Evolutionary conservation across 2,329 filamentous ascomycete genomes (phyloP).

Genomic region (Clonostachys rosea): DNA sequence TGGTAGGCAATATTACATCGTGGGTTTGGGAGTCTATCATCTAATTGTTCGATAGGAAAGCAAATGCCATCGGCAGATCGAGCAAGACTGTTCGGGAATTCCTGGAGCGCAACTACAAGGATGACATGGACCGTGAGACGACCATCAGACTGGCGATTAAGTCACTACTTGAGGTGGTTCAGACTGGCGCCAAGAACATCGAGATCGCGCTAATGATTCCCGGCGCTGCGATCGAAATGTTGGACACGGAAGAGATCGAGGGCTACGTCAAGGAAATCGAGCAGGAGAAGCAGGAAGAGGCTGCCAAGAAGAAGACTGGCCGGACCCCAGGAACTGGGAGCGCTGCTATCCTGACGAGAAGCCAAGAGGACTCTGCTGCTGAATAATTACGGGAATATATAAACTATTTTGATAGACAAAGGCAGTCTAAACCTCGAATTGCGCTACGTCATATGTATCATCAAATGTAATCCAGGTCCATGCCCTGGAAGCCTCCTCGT

Average conservation of each 20-base stretch:
- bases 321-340: slow-evolving; percentile 64
- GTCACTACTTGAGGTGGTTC: slow-evolving; percentile 94
- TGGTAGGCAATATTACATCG: slow-evolving; percentile 56
- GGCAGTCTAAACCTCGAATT: slow-evolving; percentile 13
- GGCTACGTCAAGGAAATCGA: slow-evolving; percentile 98
- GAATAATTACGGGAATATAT: slow-evolving; percentile 17
- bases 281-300: slow-evolving; percentile 98
- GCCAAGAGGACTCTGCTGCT: slow-evolving; percentile 32
- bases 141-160: slow-evolving; percentile 98
- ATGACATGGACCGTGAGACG: slow-evolving; percentile 92
- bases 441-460: slow-evolving; percentile 26
- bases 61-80: slow-evolving; percentile 95
- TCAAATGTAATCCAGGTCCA: slow-evolving; percentile 23
- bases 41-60: slow-evolving; percentile 65
- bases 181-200: slow-evolving; percentile 99
- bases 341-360: slow-evolving; percentile 70
- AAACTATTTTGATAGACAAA: slow-evolving; percentile 14
- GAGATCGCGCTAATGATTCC: slow-evolving; percentile 98
- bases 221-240: slow-evolving; percentile 85
- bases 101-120: slow-evolving; percentile 97
- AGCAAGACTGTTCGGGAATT: slow-evolving; percentile 99
- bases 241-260: slow-evolving; percentile 94
- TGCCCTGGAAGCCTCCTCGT: slow-evolving; percentile 8
- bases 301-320: slow-evolving; percentile 91
- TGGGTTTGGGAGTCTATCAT: neutral